A percentile compares a stretch with the other conserved stretches of the same genome.
Conservation (phyloP, 208 protist species). For the Leishmania mexicana region DNA sequence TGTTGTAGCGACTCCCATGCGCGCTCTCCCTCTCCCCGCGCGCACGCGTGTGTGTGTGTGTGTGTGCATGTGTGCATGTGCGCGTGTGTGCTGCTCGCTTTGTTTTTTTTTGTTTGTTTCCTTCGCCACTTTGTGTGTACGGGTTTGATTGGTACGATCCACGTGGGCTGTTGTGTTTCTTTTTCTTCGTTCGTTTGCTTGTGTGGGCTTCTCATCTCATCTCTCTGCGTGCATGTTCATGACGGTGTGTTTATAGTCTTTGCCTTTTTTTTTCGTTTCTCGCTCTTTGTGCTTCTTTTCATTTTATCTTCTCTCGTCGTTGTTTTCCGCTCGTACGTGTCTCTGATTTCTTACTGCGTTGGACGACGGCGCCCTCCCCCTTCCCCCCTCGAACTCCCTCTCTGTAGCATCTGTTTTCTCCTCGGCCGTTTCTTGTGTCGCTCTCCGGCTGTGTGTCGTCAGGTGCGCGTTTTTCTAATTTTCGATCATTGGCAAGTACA, state of each 20-base stretch:
- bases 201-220: not conserved
- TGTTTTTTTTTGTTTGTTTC: not conserved
- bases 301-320: not conserved
- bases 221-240: not conserved
- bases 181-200: not conserved
- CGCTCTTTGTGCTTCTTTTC: not conserved
- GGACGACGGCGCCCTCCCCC: not conserved
- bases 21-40: not conserved
- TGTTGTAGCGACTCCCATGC: not conserved
- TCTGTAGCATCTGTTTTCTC: slow-evolving; percentile 8
- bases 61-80: too few relatives aligned
- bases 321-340: not conserved
- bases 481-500: not conserved
- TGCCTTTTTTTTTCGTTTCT: not conserved
- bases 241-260: not conserved
- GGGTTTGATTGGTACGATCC: slow-evolving; percentile 2
- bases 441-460: not conserved
- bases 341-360: not conserved
- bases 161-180: not conserved
- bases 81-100: not conserved
- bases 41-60: not conserved
- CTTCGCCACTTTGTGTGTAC: too few relatives aligned
- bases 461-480: not conserved
- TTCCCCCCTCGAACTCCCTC: not conserved
- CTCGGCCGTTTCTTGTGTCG: not conserved